Conservation (phyloP, 257 asterid species). For the Paulownia fortunei region DNA sequence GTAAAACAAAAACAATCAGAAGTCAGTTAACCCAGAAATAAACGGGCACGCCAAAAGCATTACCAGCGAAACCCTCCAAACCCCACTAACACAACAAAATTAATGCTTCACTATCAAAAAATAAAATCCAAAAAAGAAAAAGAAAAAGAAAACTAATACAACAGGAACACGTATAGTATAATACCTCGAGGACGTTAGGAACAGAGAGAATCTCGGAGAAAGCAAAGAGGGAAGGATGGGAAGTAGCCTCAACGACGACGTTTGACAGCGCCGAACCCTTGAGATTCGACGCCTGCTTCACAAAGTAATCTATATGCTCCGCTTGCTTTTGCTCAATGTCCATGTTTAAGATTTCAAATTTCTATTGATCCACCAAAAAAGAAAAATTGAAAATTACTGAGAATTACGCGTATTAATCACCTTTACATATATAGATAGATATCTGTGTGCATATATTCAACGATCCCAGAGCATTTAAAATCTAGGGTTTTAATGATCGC, state of each 20-base stretch:
- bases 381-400: neutral
- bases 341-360: constrained; percentile 48
- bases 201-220: constrained; percentile 91
- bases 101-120: neutral
- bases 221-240: constrained; percentile 94
- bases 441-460: constrained; percentile 1
- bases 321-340: constrained; percentile 89
- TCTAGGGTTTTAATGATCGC: constrained; percentile 33
- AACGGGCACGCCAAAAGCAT: constrained; percentile 7
- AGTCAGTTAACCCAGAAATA: neutral
- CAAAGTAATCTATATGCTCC: constrained; percentile 79
- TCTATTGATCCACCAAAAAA: constrained; percentile 27
- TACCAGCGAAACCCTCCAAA: constrained; percentile 16
- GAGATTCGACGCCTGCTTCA: constrained; percentile 66
- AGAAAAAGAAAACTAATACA: neutral
- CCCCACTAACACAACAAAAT: neutral
- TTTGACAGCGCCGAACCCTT: constrained; percentile 62
- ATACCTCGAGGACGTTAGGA: constrained; percentile 71
- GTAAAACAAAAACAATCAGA: neutral
- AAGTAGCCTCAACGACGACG: constrained; percentile 83
- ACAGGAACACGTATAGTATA: neutral
- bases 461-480: neutral
- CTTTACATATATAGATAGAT: neutral
- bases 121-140: neutral
- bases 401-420: constrained; percentile 1